Conservation (phyloP, 139 green algal genomes). For the Parachlorella kessleri region DNA sequence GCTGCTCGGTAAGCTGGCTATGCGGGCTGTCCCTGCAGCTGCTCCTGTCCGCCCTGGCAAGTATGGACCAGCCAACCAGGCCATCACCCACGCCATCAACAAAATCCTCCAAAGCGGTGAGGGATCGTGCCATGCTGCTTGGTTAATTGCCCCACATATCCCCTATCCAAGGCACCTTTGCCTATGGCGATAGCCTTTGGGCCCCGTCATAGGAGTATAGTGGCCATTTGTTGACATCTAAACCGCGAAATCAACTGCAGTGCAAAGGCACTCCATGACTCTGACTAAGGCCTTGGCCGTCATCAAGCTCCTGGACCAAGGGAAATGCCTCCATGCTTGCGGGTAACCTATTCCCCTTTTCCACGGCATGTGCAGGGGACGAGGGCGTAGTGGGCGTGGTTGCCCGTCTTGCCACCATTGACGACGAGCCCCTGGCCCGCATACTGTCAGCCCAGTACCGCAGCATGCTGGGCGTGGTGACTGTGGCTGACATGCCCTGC, state of each 20-base stretch:
- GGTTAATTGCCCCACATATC: too few relatives aligned
- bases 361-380: conserved; percentile 8
- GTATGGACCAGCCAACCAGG: conserved; percentile 21
- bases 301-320: too few relatives aligned
- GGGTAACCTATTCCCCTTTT: too few relatives aligned
- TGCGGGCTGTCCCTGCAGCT: neutral
- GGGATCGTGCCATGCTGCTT: too few relatives aligned
- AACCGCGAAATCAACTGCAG: too few relatives aligned
- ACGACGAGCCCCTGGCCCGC: conserved; percentile 46
- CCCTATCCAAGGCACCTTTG: too few relatives aligned
- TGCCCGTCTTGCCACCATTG: conserved; percentile 65
- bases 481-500: conserved; percentile 12
- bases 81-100: conserved; percentile 18
- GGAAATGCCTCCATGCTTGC: neutral
- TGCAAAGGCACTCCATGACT: too few relatives aligned
- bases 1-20: too few relatives aligned
- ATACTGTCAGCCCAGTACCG: conserved; percentile 45
- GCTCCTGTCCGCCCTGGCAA: neutral
- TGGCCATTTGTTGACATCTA: too few relatives aligned
- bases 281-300: too few relatives aligned
- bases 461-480: conserved; percentile 29
- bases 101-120: conserved; percentile 20
- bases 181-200: too few relatives aligned
- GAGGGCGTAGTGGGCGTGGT: conserved; percentile 60
- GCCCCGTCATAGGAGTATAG: too few relatives aligned